Conservation (phyloP, 2,329 filamentous ascomycete genomes). For the Trichoderma sp. region DNA sequence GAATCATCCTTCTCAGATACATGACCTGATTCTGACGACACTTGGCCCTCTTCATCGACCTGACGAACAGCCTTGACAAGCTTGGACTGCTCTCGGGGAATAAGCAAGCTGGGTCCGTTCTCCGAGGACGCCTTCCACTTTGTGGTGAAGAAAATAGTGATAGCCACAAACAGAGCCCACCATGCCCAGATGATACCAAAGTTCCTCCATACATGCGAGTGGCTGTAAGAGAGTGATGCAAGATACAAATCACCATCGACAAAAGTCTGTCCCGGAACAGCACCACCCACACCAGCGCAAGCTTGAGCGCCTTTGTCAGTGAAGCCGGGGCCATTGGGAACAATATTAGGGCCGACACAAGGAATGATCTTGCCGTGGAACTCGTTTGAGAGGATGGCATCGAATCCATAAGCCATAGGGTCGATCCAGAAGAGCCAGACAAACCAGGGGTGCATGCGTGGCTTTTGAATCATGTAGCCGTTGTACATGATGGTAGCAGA, state of each 20-base stretch:
- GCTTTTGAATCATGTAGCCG: conserved; percentile 65
- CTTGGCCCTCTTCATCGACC: conserved; percentile 55
- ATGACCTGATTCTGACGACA: conserved; percentile 35
- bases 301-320: conserved; percentile 48
- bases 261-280: conserved; percentile 50
- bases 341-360: conserved; percentile 52
- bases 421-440: conserved; percentile 68
- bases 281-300: conserved; percentile 63
- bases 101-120: conserved; percentile 58
- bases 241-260: conserved; percentile 65
- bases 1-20: conserved; percentile 33
- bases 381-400: conserved; percentile 71
- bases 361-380: conserved; percentile 62
- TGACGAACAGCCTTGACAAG: conserved; percentile 38
- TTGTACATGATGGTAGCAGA: conserved; percentile 62
- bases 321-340: conserved; percentile 57
- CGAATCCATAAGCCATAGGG: conserved; percentile 71
- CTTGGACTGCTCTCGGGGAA: conserved; percentile 63
- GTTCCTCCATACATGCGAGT: conserved; percentile 61
- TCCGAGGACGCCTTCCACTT: conserved; percentile 60
- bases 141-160: conserved; percentile 62
- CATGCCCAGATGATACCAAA: conserved; percentile 66
- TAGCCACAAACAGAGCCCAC: conserved; percentile 61
- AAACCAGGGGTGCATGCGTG: conserved; percentile 66
- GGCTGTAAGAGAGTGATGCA: conserved; percentile 55